Conservation (phyloP, 2,329 filamentous ascomycete genomes). For the Epichloe hybrida region DNA sequence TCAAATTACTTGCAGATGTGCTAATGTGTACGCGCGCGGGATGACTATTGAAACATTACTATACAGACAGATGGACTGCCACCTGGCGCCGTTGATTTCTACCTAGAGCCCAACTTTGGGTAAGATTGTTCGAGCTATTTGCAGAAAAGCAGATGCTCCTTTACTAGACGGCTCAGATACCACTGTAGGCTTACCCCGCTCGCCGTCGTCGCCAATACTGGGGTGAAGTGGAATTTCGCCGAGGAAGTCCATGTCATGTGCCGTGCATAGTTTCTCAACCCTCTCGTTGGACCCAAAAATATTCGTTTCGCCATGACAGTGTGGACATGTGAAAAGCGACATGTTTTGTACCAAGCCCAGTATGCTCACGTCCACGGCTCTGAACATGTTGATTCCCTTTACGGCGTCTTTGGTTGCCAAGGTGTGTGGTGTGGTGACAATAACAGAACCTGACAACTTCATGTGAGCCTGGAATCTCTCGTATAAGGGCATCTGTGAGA, state of each 20-base stretch:
- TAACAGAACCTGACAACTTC: slow-evolving; percentile 48
- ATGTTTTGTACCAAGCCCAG: slow-evolving; percentile 89
- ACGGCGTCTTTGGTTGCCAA: slow-evolving; percentile 84
- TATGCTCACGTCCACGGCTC: slow-evolving; percentile 66
- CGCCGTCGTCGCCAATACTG: slow-evolving; percentile 74
- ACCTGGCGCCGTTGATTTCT: not conserved
- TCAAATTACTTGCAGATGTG: not conserved
- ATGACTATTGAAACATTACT: not conserved
- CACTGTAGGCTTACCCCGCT: slow-evolving; percentile 78
- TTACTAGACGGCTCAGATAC: slow-evolving; percentile 70
- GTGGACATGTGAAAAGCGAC: slow-evolving; percentile 69
- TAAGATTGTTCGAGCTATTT: slow-evolving; percentile 47
- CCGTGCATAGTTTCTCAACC: slow-evolving; percentile 54
- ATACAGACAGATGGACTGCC: not conserved
- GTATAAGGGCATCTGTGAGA: not conserved
- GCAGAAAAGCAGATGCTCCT: slow-evolving; percentile 57
- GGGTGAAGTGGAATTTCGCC: slow-evolving; percentile 83
- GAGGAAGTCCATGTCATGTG: slow-evolving; percentile 64
- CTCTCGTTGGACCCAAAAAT: slow-evolving; percentile 59
- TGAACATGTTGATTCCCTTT: slow-evolving; percentile 87
- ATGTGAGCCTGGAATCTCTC: not conserved
- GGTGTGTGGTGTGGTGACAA: slow-evolving; percentile 89
- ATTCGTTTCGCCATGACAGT: slow-evolving; percentile 59
- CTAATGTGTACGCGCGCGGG: not conserved
- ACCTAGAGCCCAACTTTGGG: slow-evolving; percentile 26